A percentile compares a stretch with the other conserved stretches of the same genome.
phyloP scores from a whole-genome alignment of 2,329 filamentous ascomycete genomes.

The Pseudopyrenochaeta lycopersici region DNA sequence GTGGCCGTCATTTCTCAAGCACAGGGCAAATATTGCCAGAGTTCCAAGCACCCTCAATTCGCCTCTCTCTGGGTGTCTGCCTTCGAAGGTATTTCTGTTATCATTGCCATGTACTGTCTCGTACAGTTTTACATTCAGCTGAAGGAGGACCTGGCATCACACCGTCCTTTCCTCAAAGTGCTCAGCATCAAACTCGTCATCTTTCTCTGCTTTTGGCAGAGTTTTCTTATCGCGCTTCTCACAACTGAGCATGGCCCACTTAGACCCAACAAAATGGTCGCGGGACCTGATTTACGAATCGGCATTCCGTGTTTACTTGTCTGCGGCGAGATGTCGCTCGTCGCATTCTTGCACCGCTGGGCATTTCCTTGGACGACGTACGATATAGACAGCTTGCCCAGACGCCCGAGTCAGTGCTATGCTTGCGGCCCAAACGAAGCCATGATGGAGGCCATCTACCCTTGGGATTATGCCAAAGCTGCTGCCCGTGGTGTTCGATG shows the following conservation, averaged over 20 bases:
- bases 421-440: slow-evolving; percentile 72
- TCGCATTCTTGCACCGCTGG: slow-evolving; percentile 80
- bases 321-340: slow-evolving; percentile 85
- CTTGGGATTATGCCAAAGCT: slow-evolving; percentile 84
- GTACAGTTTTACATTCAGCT: slow-evolving; percentile 88
- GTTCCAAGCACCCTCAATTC: slow-evolving; percentile 79
- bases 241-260: slow-evolving; percentile 70
- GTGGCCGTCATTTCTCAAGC: slow-evolving; percentile 78
- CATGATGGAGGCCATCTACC: slow-evolving; percentile 76
- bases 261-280: slow-evolving; percentile 68
- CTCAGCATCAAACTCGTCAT: slow-evolving; percentile 89
- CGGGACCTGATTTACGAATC: slow-evolving; percentile 79
- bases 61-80: slow-evolving; percentile 84
- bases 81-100: slow-evolving; percentile 76
- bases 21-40: slow-evolving; percentile 77
- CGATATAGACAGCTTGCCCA: slow-evolving; percentile 41
- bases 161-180: slow-evolving; percentile 81
- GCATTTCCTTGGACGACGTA: slow-evolving; percentile 84
- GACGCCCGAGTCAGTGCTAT: slow-evolving; percentile 51
- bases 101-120: slow-evolving; percentile 87
- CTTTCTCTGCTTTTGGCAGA: slow-evolving; percentile 90
- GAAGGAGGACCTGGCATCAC: slow-evolving; percentile 70
- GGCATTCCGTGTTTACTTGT: slow-evolving; percentile 81
- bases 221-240: slow-evolving; percentile 66
- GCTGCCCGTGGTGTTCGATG: slow-evolving; percentile 80